Percentiles rank a stretch among this genome's conserved stretches.
Evolutionary conservation across 805 yeast genomes (phyloP).

Genomic region (Saccharomyces mikatae): DNA sequence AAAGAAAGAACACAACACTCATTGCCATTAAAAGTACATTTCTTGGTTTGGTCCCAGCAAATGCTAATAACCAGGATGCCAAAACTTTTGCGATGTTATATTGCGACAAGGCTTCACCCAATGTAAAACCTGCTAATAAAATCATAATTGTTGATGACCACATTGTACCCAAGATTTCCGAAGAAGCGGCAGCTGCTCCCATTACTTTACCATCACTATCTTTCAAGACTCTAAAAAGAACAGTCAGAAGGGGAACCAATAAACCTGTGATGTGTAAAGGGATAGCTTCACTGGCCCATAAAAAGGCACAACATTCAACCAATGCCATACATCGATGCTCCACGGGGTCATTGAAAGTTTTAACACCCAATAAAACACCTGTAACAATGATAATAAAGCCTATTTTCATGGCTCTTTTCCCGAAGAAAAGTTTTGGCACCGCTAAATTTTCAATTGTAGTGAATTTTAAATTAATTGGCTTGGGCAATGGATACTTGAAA

Average conservation of each 20-base stretch:
- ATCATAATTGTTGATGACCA: conserved; percentile 93
- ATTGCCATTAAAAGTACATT: conserved; percentile 68
- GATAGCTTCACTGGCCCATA: conserved; percentile 94
- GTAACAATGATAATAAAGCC: conserved; percentile 44
- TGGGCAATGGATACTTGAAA: conserved; percentile 29
- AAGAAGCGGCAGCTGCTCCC: conserved; percentile 56
- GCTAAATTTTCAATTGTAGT: conserved; percentile 27
- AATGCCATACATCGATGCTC: conserved; percentile 61
- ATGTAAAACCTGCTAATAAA: conserved; percentile 81
- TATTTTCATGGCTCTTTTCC: conserved; percentile 43
- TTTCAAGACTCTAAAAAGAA: conserved; percentile 57
- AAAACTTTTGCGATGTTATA: conserved; percentile 82
- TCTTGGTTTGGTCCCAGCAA: conserved; percentile 78
- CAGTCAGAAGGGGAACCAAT: conserved; percentile 72
- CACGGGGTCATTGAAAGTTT: conserved; percentile 53
- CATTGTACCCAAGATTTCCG: conserved; percentile 71
- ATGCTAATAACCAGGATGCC: conserved; percentile 72
- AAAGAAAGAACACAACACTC: conserved; percentile 74
- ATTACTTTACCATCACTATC: conserved; percentile 45
- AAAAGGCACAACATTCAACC: conserved; percentile 53
- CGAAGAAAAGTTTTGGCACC: conserved; percentile 42
- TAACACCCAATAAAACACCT: conserved; percentile 45
- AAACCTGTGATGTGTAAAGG: conserved; percentile 90
- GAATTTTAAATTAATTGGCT: conserved; percentile 18
- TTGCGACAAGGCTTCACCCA: conserved; percentile 89